phyloP scores from a whole-genome alignment of 768 basidiomycete genomes.

The Lactarius sp. region DNA sequence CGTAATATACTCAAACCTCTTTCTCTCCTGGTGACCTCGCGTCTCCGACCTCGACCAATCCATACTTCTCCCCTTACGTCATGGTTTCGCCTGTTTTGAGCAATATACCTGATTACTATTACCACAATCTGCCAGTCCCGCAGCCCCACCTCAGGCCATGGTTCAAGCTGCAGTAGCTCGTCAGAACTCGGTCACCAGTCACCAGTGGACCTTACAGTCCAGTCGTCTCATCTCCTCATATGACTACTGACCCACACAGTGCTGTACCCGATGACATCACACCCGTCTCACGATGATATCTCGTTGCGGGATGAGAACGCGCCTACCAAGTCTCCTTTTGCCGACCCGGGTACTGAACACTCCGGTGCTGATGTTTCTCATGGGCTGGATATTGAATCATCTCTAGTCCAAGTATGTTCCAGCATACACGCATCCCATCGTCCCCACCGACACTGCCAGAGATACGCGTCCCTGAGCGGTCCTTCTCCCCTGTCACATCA shows the following conservation, averaged over 20 bases:
- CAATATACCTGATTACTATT: constrained; percentile 22
- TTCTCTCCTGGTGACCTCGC: constrained; percentile 28
- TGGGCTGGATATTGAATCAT: constrained; percentile 24
- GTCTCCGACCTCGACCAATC: constrained; percentile 34
- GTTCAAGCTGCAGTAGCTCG: constrained; percentile 14
- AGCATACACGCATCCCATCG: constrained; percentile 44
- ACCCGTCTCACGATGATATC: not conserved
- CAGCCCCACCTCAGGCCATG: not conserved
- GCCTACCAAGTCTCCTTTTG: constrained; percentile 31
- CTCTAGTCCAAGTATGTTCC: constrained; percentile 30
- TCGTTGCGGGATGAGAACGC: constrained; percentile 10
- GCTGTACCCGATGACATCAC: constrained; percentile 4
- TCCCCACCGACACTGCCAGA: constrained; percentile 52
- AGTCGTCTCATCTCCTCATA: constrained; percentile 13
- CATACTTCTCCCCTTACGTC: constrained; percentile 39
- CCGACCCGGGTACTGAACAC: constrained; percentile 28
- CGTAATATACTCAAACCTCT: constrained; percentile 22
- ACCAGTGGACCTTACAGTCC: constrained; percentile 16
- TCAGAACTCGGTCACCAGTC: constrained; percentile 28
- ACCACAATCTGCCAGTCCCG: not conserved
- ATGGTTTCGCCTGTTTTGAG: constrained; percentile 34
- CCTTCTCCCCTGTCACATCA: constrained; percentile 37
- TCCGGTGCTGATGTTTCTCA: not conserved
- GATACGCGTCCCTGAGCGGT: constrained; percentile 42
- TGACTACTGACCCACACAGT: constrained; percentile 26